Base-by-base conservation (phyloP, 179 eudicot species). In the Corrigiola litoralis region DNA sequence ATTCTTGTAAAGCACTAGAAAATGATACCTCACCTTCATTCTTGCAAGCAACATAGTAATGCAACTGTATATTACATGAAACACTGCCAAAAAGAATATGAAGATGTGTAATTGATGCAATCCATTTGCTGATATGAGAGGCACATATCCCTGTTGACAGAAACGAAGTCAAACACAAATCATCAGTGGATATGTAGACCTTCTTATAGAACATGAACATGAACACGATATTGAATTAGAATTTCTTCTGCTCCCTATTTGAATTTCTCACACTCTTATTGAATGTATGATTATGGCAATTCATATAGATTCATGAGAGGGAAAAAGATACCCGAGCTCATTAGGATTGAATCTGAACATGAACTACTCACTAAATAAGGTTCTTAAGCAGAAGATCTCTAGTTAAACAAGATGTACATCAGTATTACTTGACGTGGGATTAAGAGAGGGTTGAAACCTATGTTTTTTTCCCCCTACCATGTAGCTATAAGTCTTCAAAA, bases 81-180 rank as follows among this genome's bases (percentile, higher is more conserved):
- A 90, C 14, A 88, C 87, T 5, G 99, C 99, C 78, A 94, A 82
- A 68, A 94, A 94, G 87, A 94, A 94, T 71, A 94, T 94, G 81
- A 94, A 86, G 75, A 94, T 86, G 83, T 94, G 97, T 28, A 94
- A 67, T 45, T 94, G 99, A 81, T 94, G 99, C 68, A 90, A 61
- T 49, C 83, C 99, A 61, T 81, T 47, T 42, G 48, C 58, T 55
- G 97, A 83, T 69, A 94, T 86, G 57, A 94, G 89, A 12, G 97
- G 84, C 62, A 82, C 87, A 11, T 65, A 14, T 32, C 99, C 99
- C 99, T 88, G 70, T 71, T 28, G 25, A 69, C 24, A 32, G 45
- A 54, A 70, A 76, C 58, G 21, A 49, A 12, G 25, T 45, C 29
- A 32, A 37, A 24, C 34, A 13, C 18, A 41, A 25, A 38, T 3